Base-by-base conservation (phyloP, 2,329 filamentous ascomycete genomes). In the Basipetospora chlamydospora region DNA sequence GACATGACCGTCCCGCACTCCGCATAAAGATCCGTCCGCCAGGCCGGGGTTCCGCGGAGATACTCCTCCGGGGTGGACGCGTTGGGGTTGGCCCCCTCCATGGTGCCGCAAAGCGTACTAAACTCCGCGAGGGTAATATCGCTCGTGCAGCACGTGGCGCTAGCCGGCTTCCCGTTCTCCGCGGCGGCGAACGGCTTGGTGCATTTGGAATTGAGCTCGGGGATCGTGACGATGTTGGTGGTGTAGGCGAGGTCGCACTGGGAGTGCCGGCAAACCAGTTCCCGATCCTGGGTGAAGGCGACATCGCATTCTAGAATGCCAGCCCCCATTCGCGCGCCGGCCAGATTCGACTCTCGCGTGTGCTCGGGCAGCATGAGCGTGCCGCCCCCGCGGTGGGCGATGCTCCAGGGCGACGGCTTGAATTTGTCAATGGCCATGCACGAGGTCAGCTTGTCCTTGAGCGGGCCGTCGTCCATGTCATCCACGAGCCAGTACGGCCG, bases 51-150 rank as follows among this genome's bases (percentile, higher is more conserved):
- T 38, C 72, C 71, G 46, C 61, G 55, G 40, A 73, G 66, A 56
- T 67, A 79, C 44, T 71, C 67, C 26, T 60, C 52, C 0, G 70
- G 57, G 2, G 66, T 80, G 15, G 67, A 67, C 23, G 73, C 77
- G 31, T 59, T 64, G 43, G 61, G 53, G 47, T 78, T 74, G 49
- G 57, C 68, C 34, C 69, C 69, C 48, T 83, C 78, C 74, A 80
- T 80, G 57, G 80, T 81, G 47, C 67, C 68, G 56, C 78, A 83
- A 5, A 83, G 67, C 5, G 65, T 60, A 54, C 73, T 71, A 62
- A 73, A 81, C 55, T 83, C 79, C 31, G 63, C 63, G 25, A 78
- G 57, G 1, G 77, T 81, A 48, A 83, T 70, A 49, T 83, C 79
- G 46, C 67, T 74, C 3, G 78, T 81, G 62, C 78, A 83, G 63